These are phyloP conservation scores for Fusarium bactridioides DNA, from an alignment of 2,329 filamentous ascomycete genomes.

Conservation along the genomic window DNA sequence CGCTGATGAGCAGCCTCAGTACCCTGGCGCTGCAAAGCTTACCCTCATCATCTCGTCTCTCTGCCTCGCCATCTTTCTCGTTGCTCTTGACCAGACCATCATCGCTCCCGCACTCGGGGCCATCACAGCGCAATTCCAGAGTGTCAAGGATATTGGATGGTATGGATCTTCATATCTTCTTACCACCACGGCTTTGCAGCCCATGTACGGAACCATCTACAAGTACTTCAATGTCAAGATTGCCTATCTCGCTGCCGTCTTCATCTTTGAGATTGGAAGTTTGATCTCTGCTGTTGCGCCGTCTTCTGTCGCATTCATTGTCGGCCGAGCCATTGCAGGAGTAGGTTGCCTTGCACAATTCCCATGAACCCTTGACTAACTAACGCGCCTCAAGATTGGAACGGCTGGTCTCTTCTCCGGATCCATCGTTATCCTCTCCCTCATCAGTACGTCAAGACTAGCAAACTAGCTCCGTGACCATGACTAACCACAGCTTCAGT, in stretches of 20 bases:
- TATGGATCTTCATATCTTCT: conserved; percentile 60
- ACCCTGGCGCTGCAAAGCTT: conserved; percentile 52
- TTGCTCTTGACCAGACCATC: conserved; percentile 61
- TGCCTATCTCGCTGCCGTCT: conserved; percentile 53
- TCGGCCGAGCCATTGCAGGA: conserved; percentile 61
- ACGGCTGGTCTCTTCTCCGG: conserved; percentile 61
- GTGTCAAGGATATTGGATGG: conserved; percentile 60
- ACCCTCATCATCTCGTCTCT: conserved; percentile 54
- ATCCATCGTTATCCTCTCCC: conserved; percentile 56
- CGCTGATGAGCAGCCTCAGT: conserved; percentile 34
- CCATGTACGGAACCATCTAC: conserved; percentile 59
- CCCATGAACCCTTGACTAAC: background rate
- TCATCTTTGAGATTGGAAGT: conserved; percentile 56
- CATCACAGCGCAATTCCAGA: conserved; percentile 56
- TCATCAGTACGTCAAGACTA: conserved; percentile 45
- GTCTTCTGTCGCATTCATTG: conserved; percentile 57
- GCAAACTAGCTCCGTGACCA: background rate
- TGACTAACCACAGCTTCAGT: conserved; percentile 43
- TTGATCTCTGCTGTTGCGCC: conserved; percentile 56
- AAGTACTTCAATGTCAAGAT: conserved; percentile 59
- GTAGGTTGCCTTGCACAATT: conserved; percentile 28
- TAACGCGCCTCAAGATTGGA: conserved; percentile 49
- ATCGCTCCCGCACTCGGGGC: conserved; percentile 61
- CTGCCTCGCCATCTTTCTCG: conserved; percentile 57
- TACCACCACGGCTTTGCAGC: conserved; percentile 58